These are phyloP conservation scores for Megacollybia marginata DNA, from an alignment of 768 basidiomycete genomes.

Conservation along the genomic window DNA sequence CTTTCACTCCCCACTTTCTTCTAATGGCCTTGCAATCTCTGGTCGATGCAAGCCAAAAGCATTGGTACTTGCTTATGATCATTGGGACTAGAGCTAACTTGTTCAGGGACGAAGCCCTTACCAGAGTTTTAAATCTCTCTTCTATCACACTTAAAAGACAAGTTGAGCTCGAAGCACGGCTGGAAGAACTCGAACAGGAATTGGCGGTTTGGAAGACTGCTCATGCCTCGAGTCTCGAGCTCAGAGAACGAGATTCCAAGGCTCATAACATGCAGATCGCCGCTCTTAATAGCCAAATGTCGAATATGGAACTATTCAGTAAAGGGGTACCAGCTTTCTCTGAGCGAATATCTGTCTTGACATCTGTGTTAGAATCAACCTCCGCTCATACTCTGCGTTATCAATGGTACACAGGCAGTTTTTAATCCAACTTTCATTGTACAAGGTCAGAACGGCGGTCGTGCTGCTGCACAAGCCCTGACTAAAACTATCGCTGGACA, in stretches of 20 bases:
- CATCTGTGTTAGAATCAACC: constrained; percentile 40
- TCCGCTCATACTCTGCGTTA: constrained; percentile 65
- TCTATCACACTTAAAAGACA: constrained; percentile 57
- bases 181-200: constrained; percentile 64
- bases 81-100: constrained; percentile 3
- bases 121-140: constrained; percentile 52
- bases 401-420: constrained; percentile 67
- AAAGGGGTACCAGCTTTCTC: constrained; percentile 10
- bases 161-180: constrained; percentile 52
- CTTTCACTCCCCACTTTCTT: constrained; percentile 16
- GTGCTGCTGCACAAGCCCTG: constrained; percentile 53
- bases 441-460: constrained; percentile 63
- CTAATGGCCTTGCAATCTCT: constrained; percentile 47
- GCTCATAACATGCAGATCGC: constrained; percentile 63
- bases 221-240: constrained; percentile 54
- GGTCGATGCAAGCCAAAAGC: constrained; percentile 54
- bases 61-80: constrained; percentile 43
- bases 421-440: constrained; percentile 52
- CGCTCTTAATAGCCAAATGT: constrained; percentile 58
- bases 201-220: constrained; percentile 66
- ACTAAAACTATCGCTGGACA: constrained; percentile 66
- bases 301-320: constrained; percentile 47
- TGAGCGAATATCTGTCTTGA: not conserved
- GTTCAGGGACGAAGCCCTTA: constrained; percentile 61
- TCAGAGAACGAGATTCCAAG: constrained; percentile 54